Percentiles rank a stretch among this genome's conserved stretches.
phyloP scores from a whole-genome alignment of 2,329 filamentous ascomycete genomes.

The Pezizomycotina sp. region DNA sequence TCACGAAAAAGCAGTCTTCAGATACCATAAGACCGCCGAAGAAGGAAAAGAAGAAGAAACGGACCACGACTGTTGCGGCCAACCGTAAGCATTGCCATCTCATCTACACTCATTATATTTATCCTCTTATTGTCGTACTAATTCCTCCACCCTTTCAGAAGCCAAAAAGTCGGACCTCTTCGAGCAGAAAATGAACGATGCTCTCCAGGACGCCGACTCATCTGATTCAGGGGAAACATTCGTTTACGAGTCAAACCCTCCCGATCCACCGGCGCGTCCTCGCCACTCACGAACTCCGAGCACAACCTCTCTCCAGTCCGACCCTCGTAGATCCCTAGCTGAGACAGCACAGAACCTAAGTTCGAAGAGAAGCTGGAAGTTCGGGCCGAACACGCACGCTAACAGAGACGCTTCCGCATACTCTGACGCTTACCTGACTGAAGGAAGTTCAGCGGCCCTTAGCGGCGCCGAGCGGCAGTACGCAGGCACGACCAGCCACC shows the following conservation, averaged over 20 bases:
- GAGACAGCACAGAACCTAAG: slow-evolving; percentile 7
- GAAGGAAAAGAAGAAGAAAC: slow-evolving; percentile 86
- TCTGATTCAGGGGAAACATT: slow-evolving; percentile 98
- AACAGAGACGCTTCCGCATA: no score
- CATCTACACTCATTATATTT: neutral
- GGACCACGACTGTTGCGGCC: slow-evolving; percentile 33
- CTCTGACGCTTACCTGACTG: no score
- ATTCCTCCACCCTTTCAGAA: slow-evolving; percentile 34
- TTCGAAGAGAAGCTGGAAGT: slow-evolving; percentile 23
- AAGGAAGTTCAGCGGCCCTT: no score
- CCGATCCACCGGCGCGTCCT: slow-evolving; percentile 45
- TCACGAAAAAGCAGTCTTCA: slow-evolving; percentile 76
- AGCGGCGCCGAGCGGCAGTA: no score
- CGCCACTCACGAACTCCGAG: slow-evolving; percentile 82
- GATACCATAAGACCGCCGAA: slow-evolving; percentile 79
- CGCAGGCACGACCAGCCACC: no score
- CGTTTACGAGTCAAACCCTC: slow-evolving; percentile 95
- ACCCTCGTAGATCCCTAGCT: slow-evolving; percentile 24
- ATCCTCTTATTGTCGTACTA: slow-evolving; percentile 3
- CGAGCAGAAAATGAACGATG: slow-evolving; percentile 88
- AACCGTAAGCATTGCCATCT: slow-evolving; percentile 20
- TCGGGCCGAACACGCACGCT: slow-evolving; percentile 14
- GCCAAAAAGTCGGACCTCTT: slow-evolving; percentile 97
- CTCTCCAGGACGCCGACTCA: slow-evolving; percentile 87
- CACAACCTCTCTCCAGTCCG: slow-evolving; percentile 55